phyloP scores from a whole-genome alignment of 2,329 filamentous ascomycete species.

The Colletotrichum endophyticum region DNA sequence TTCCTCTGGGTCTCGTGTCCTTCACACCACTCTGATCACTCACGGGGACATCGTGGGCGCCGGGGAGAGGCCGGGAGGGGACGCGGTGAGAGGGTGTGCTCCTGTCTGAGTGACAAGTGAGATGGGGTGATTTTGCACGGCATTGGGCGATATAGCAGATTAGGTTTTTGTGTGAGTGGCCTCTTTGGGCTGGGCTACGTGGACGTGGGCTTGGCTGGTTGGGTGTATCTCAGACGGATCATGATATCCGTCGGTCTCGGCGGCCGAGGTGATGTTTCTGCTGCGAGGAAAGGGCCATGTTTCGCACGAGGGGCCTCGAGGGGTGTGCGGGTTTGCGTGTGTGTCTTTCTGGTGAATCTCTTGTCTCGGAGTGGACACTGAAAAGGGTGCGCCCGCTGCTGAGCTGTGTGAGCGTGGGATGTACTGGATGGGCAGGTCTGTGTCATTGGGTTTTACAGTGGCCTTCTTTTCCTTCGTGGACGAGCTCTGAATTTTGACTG shows the following conservation, averaged over 20 bases:
- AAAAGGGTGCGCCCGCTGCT: not conserved
- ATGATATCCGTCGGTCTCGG: not conserved
- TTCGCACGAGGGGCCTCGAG: not conserved
- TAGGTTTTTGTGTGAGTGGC: not conserved
- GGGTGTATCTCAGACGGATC: not conserved
- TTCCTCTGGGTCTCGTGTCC: not conserved
- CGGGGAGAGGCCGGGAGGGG: not conserved
- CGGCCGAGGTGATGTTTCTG: not conserved
- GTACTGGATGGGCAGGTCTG: not conserved
- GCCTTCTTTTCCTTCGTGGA: not conserved
- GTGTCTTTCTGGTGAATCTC: not conserved
- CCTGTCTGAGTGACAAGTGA: not conserved
- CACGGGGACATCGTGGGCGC: not conserved
- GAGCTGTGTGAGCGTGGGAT: not conserved
- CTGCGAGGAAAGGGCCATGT: not conserved
- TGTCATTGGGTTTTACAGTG: not conserved
- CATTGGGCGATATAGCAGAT: not conserved
- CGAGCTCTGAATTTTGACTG: not conserved
- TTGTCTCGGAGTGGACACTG: not conserved
- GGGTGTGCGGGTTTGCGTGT: not conserved
- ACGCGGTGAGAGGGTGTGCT: not conserved
- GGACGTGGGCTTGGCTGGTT: not conserved
- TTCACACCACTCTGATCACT: not conserved
- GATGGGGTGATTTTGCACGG: not conserved
- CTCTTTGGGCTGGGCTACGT: not conserved